These are phyloP conservation scores for Mucuna pruriens DNA, from an alignment of 306 rosid species.

Conservation along the genomic window DNA sequence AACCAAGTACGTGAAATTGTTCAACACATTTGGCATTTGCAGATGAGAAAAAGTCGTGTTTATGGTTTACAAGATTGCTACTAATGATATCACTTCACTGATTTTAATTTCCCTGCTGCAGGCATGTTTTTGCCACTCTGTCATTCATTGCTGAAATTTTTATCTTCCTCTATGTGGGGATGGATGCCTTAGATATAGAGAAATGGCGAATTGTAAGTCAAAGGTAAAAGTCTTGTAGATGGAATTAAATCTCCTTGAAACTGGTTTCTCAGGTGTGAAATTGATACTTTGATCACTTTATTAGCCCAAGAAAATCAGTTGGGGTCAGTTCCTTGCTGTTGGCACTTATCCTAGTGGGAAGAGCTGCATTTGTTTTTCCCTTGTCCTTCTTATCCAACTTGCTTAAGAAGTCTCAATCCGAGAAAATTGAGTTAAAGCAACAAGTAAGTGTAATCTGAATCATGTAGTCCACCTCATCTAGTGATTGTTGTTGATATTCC, in stretches of 20 bases:
- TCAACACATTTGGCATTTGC: not conserved
- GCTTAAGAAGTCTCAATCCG: conserved; percentile 68
- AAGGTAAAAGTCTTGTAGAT: conserved; percentile 56
- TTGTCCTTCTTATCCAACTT: conserved; percentile 83
- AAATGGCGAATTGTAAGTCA: conserved; percentile 88
- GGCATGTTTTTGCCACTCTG: conserved; percentile 93
- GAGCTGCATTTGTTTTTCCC: conserved; percentile 97
- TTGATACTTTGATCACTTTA: conserved; percentile 36
- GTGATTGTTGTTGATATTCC: not conserved
- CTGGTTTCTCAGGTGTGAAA: not conserved
- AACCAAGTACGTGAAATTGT: conserved; percentile 73
- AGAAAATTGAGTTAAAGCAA: conserved; percentile 75
- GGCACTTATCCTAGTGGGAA: conserved; percentile 85
- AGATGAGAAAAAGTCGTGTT: conserved; percentile 21
- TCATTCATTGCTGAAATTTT: conserved; percentile 92
- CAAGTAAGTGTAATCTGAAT: conserved; percentile 87
- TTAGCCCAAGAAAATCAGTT: conserved; percentile 83
- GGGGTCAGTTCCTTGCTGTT: conserved; percentile 84
- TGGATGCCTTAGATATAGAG: conserved; percentile 96
- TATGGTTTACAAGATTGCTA: not conserved
- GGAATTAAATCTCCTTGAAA: conserved; percentile 8
- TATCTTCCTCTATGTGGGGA: conserved; percentile 96
- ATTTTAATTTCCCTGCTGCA: conserved; percentile 47
- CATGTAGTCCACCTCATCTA: no score
- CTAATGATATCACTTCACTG: not conserved